These are phyloP conservation scores for Ustilago nuda DNA, from an alignment of 1,284 basidiomycete genomes.

Conservation along the genomic window DNA sequence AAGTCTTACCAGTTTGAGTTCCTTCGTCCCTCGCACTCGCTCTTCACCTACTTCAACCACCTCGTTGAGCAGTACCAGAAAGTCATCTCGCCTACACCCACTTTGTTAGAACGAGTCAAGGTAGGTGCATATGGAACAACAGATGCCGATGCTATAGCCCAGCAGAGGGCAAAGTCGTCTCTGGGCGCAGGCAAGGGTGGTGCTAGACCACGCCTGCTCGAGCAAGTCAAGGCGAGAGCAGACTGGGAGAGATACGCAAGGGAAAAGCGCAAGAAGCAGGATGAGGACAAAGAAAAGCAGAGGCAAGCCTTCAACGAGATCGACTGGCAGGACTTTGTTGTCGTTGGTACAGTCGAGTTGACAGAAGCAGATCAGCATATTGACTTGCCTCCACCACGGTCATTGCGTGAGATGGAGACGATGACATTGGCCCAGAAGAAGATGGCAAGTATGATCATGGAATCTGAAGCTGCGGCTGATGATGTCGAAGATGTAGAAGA, in stretches of 20 bases:
- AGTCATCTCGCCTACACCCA: conserved; percentile 84
- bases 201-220: conserved; percentile 79
- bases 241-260: conserved; percentile 87
- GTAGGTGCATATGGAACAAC: conserved; percentile 53
- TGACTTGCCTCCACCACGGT: conserved; percentile 94
- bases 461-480: conserved; percentile 76
- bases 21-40: conserved; percentile 90
- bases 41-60: conserved; percentile 95
- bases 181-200: conserved; percentile 55
- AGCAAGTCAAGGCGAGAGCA: conserved; percentile 80
- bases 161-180: conserved; percentile 21
- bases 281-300: conserved; percentile 82
- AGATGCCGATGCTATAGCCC: conserved; percentile 15
- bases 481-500: conserved; percentile 79
- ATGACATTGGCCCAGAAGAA: conserved; percentile 97
- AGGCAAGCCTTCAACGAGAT: conserved; percentile 80
- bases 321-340: conserved; percentile 99
- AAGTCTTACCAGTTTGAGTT: conserved; percentile 99
- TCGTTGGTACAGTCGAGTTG: conserved; percentile 98
- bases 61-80: conserved; percentile 96
- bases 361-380: conserved; percentile 84
- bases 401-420: conserved; percentile 90
- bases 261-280: conserved; percentile 85
- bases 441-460: conserved; percentile 98
- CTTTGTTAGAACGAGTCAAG: conserved; percentile 77